Base-by-base conservation (phyloP, 805 yeast genomes). In the Allodekkera sacchari region DNA sequence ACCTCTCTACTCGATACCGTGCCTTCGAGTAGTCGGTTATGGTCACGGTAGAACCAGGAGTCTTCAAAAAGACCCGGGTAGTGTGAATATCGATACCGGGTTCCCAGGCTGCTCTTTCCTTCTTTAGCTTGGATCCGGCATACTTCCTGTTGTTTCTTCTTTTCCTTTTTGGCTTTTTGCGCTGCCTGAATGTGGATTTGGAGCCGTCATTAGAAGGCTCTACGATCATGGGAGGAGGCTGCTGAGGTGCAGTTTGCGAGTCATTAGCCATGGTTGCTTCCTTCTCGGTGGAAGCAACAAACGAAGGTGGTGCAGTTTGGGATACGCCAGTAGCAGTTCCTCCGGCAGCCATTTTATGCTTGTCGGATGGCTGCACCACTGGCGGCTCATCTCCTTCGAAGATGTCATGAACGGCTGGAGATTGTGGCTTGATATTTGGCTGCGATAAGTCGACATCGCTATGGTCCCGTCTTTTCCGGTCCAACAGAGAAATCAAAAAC, bases 31-130 rank as follows among this genome's bases (percentile, higher is more conserved):
- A 74, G 43, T 74, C 81, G 0, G 74, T 64, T 5, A 74, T 52
- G 0, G 77, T 70, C 6, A 73, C 59, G 1, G 66, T 59, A 1
- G 79, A 71, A 0, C 78, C 78, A 3, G 68, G 59, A 1, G 74
- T 58, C 10, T 62, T 61, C n/a, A 72, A 47, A 7, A 68, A 59
- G 5, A 74, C 76, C 15, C 57, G 63, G 1, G 77, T 73, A 1
- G 68, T 66, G 7, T 61, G 48, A 21, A 70, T 57, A 43, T 74
- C 69, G 18, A 73, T 61, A 13, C 81, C 81, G 0, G 81, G 80
- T 42, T 74, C 81, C 70, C 74, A 68, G 16, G 67, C 72, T 4
- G 71, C 62, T 28, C 68, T 45, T 30, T 55, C 59, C 25, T 64
- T 54, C 13, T 63, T 61, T 17, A 53, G 50, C 8, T 56, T 51